Evolutionary conservation across 2,329 filamentous ascomycete genomes (phyloP).

Genomic region (Cladosporium sp.): DNA sequence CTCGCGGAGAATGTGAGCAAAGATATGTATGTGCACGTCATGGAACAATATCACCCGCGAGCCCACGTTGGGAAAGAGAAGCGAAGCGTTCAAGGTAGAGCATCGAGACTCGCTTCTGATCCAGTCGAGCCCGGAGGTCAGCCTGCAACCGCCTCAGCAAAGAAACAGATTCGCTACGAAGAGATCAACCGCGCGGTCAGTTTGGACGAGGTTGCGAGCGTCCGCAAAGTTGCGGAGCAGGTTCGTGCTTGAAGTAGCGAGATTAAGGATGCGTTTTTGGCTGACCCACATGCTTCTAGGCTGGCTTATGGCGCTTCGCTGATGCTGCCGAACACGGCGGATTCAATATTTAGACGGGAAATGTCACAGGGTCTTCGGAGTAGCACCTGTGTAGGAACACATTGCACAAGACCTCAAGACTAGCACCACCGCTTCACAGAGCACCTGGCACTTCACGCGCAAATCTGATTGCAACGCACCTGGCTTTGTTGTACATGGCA

Average conservation of each 20-base stretch:
- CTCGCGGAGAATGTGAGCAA: slow-evolving; percentile 65
- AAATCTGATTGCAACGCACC: too few relatives aligned
- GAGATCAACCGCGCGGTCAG: slow-evolving; percentile 72
- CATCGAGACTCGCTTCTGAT: not conserved
- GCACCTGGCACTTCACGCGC: too few relatives aligned
- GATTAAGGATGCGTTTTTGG: too few relatives aligned
- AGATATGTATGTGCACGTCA: slow-evolving; percentile 76
- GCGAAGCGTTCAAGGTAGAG: slow-evolving; percentile 20
- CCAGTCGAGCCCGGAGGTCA: not conserved
- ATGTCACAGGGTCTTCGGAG: not conserved
- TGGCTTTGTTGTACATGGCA: too few relatives aligned
- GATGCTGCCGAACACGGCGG: slow-evolving; percentile 55
- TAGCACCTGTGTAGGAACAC: too few relatives aligned
- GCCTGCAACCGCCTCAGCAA: slow-evolving; percentile 4
- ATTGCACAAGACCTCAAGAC: too few relatives aligned
- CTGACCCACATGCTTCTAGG: slow-evolving; percentile 30
- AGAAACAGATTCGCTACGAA: slow-evolving; percentile 56
- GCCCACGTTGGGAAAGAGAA: slow-evolving; percentile 72
- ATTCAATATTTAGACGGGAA: slow-evolving; percentile 36
- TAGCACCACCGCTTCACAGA: too few relatives aligned
- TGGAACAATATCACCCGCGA: slow-evolving; percentile 80
- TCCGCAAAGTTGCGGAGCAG: slow-evolving; percentile 58
- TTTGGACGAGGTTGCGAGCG: slow-evolving; percentile 57
- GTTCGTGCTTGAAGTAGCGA: not conserved
- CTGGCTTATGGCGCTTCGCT: slow-evolving; percentile 73